Evolutionary conservation across 768 basidiomycete species (phyloP).

Genomic region (Kwoniella sp.): DNA sequence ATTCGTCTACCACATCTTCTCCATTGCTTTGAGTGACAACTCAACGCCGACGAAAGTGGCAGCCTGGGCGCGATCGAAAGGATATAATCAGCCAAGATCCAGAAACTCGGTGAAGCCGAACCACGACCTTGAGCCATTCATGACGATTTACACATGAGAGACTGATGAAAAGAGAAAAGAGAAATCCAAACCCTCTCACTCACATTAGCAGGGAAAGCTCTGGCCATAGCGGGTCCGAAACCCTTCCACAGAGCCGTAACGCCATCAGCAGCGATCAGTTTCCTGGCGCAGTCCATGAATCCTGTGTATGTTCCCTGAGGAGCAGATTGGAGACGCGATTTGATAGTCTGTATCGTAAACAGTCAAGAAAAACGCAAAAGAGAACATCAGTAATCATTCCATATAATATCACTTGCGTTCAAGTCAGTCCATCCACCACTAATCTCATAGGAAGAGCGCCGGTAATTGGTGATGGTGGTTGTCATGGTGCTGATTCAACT

Average conservation of each 20-base stretch:
- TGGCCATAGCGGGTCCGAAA: constrained; percentile 88
- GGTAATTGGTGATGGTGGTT: no score
- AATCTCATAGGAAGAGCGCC: no score
- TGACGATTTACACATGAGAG: no score
- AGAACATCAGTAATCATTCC: background rate
- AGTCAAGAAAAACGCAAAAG: background rate
- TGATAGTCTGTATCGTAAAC: constrained; percentile 69
- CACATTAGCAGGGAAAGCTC: constrained; percentile 97
- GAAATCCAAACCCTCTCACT: constrained; percentile 56
- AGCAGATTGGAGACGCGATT: constrained; percentile 93
- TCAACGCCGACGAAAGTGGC: constrained; percentile 75
- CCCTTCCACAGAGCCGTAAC: constrained; percentile 89
- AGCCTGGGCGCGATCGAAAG: constrained; percentile 16
- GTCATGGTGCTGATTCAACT: no score
- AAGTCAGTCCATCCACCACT: no score
- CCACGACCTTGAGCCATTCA: no score
- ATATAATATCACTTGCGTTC: no score
- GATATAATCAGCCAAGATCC: background rate
- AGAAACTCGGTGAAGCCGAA: no score
- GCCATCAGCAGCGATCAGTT: constrained; percentile 88
- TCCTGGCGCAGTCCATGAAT: constrained; percentile 84
- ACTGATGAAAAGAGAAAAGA: no score
- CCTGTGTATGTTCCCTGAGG: constrained; percentile 97
- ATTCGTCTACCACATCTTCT: constrained; percentile 61
- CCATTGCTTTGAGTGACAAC: constrained; percentile 78